Evolutionary conservation across 2,329 filamentous ascomycete genomes (phyloP), one percentile per base, ranked within the genome.

Genomic region (Metarhizium robertsii): DNA sequence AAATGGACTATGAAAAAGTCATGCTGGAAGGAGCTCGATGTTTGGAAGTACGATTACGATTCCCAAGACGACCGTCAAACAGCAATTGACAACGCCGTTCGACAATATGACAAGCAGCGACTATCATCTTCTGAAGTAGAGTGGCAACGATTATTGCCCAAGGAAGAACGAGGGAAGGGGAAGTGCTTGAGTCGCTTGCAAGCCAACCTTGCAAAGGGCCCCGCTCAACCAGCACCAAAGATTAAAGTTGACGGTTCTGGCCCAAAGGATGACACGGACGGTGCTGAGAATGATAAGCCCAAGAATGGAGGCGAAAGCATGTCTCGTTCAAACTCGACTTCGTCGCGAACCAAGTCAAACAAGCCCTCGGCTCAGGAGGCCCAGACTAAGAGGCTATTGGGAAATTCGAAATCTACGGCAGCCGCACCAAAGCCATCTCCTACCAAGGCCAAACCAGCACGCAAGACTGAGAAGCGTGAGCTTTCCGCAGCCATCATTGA

Each of bases 11-110:
- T 86, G 61, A 76, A 78, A 58, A 82, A 80, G 68, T 69, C 73
- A 29, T 80, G 76, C 59, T 86, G 79, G 77, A 84, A 79, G 66
- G 83, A 86, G 60, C 73, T 86, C 14, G 82, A 86, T 60, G 79
- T 85, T 25, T 86, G 79, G 76, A 78, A 75, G 56, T 84, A 84
- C 65, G 71, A 78, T 32, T 86, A 86, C 63, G 71, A 73, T 48
- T 73, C 67, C 42, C 68, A 75, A 18, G 75, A 79, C 36, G 76
- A 83, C 58, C 78, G 83, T 34, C 74, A 89, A 65, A 70, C 76
- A 62, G 77, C 80, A 59, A 79, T 86, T 65, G 75, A 87, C 68
- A 78, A 84, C 61, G 83, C 83, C 14, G 75, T 84, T 56, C 77
- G 73, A 57, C 71, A 77, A 54, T 86, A 79, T 59, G 83, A 86